Base-by-base conservation (phyloP, 768 basidiomycete species). In the Tulasnella sp. region DNA sequence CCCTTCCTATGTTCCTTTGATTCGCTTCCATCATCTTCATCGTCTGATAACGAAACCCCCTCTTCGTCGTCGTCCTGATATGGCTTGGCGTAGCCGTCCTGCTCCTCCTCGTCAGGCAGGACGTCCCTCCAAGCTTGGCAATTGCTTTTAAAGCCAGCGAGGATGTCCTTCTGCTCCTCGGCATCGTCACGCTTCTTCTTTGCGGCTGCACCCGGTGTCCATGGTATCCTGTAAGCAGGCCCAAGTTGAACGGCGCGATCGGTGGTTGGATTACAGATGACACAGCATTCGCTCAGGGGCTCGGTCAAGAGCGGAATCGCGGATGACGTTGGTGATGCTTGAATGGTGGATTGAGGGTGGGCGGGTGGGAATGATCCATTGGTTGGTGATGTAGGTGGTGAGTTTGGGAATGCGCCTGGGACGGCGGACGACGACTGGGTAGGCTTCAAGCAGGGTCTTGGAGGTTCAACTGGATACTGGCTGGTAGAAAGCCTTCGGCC, bases 141-240 rank as follows among this genome's bases (percentile, higher is more conserved):
- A 22, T 19, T 30, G 53, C 53, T 22, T 44, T 58, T 58, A 19
- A 58, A 30, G 42, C 56, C 56, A 38, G 43, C 56, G 22, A 58
- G 46, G 2, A 58, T 58, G 24, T 58, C 56, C 10, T 22, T 29
- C 24, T 41, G 8, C 12, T 58, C 45, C 46, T 58, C 56, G 2
- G 48, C 43, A 30, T 58, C 56, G 29, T 58, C 56, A 3, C 56
- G 56, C 30, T 58, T 58, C 56, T 58, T 58, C 56, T 58, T 58
- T 7, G 56, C 56, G n/a, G 48, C 44, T 1, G 56, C 56, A 58
- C 27, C 56, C 4, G 56, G 11, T 27, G 27, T 58, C 56, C 56
- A 58, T 24, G 56, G 30, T 17, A 58, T 49, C 22, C 19, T 22
- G 56, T 58, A 58, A 1, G 25, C 1, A 21, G 44, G 21, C 11